Evolutionary conservation across 1,284 basidiomycete genomes (phyloP), one percentile per base, ranked within the genome.

Genomic region (Porogramme epimiltina): DNA sequence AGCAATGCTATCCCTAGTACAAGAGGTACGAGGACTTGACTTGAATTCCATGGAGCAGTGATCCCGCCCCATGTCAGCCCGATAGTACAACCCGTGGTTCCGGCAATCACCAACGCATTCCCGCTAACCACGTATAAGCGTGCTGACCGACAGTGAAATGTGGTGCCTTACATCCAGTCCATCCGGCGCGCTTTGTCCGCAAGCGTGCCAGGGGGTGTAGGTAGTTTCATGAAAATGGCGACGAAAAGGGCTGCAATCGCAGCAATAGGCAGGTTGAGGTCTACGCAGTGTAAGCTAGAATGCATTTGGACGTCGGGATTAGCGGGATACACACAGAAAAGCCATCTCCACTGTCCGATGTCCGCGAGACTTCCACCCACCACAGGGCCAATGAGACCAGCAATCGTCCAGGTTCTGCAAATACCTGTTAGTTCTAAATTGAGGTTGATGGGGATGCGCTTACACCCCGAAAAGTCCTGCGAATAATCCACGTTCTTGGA

Each of bases 81-180:
- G 3, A 58, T 45, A 10, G 41, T 36, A 28, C 26, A 28, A 16
- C 48, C 31, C 2, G 39, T 36, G 1, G 47, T 47, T 5, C 33
- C 41, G 3, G 44, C 51, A 4, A 57, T 49, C 4, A 57, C 28
- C 1, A 57, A 18, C 3, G 18, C 34, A 23, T 57, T 53, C 2
- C 55, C 55, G 4, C 55, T 57, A 61, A n/a, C n/a, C n/a, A n/a
- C n/a, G n/a, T n/a, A n/a, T n/a, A n/a, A n/a, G n/a, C n/a, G n/a
- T n/a, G n/a, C n/a, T n/a, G n/a, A n/a, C n/a, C n/a, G n/a, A n/a
- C n/a, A n/a, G n/a, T n/a, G n/a, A n/a, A n/a, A n/a, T n/a, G n/a
- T n/a, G n/a, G n/a, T n/a, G n/a, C n/a, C 70, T 36, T 51, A 72
- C 72, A 69, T 47, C 67, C 68, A 71, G 46, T 75, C 72, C 8